Base-by-base conservation (phyloP, 352 stramenopile genomes). In the Phytophthora pinifolia region DNA sequence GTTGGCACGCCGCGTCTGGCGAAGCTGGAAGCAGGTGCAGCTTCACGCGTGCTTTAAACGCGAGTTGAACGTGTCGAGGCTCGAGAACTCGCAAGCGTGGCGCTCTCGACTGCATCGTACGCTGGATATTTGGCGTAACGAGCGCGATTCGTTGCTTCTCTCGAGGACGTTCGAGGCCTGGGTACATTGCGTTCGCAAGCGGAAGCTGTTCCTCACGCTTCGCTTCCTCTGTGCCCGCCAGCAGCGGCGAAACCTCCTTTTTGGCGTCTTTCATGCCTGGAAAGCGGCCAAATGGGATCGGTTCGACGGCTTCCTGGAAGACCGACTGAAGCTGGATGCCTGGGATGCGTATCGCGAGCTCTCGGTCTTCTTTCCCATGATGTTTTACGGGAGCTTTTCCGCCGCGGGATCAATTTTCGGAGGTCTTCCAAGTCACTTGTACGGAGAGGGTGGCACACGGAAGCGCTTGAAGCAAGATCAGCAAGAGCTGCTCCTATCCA, bases 201-300 rank as follows among this genome's bases (percentile, higher is more conserved):
- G 75, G 4, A 72, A 71, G 32, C 53, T 90, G 0, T 88, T 81
- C 29, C 42, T 72, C 13, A 83, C 72, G 25, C 50, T 86, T 27
- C 60, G 59, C 1, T 22, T 59, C n/a, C 72, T 86, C n/a, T 87
- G 75, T 32, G 54, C 58, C 17, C 54, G 59, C 3, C 29, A 82
- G 7, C 62, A 70, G 10, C 62, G 62, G 13, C 48, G 54, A 13
- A 71, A 83, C 17, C 27, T 90, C 44, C 57, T 88, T 3, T 74
- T 65, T n/a, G 66, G 59, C 8, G 53, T 88, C 4, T 73, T 90
- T 29, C 70, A 54, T 10, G 71, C 69, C 3, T 90, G 79, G 79
- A 86, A 87, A 46, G 65, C 68, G 22, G 74, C 74, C 4, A 77
- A 82, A 46, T 90, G 75, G 73, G 82, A 87, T 33, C 75, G 79